Conservation (phyloP, 192 early-diverging fungal genomes). For the Entomortierella beljakovae region DNA sequence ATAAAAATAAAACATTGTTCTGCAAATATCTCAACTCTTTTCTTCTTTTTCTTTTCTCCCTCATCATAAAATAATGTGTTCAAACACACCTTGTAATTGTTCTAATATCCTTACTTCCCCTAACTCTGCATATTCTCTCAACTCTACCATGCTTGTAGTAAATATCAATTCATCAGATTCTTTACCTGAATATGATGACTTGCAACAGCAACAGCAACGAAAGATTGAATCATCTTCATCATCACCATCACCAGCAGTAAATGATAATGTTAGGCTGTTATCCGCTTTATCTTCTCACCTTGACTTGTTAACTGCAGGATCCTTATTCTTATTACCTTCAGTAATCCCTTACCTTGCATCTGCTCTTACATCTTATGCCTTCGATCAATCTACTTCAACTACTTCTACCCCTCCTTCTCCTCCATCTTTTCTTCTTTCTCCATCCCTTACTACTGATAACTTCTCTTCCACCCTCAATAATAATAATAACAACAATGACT, state of each 20-base stretch:
- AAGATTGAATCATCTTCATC: not conserved
- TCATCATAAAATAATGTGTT: too few species aligned
- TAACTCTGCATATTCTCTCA: not conserved
- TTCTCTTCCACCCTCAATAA: not conserved
- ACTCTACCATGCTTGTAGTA: too few species aligned
- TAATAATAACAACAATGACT: not conserved
- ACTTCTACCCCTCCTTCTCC: not conserved
- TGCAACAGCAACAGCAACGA: not conserved
- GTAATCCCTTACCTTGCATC: conserved; percentile 42
- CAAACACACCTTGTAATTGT: not conserved
- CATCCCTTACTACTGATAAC: not conserved
- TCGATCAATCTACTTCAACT: not conserved
- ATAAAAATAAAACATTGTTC: too few species aligned
- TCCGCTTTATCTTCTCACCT: conserved; percentile 18
- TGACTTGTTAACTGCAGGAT: conserved; percentile 35
- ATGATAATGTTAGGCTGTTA: conserved; percentile 1
- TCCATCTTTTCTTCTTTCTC: not conserved
- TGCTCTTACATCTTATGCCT: conserved; percentile 14
- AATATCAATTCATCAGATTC: not conserved
- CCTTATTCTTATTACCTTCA: conserved; percentile 38
- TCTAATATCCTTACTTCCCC: not conserved
- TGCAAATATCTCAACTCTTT: too few species aligned
- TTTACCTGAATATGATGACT: not conserved
- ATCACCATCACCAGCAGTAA: not conserved
- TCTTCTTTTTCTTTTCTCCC: too few species aligned